These are phyloP conservation scores for Stephania yunnanensis DNA, from an alignment of 164 flowering plant species.

Conservation along the genomic window DNA sequence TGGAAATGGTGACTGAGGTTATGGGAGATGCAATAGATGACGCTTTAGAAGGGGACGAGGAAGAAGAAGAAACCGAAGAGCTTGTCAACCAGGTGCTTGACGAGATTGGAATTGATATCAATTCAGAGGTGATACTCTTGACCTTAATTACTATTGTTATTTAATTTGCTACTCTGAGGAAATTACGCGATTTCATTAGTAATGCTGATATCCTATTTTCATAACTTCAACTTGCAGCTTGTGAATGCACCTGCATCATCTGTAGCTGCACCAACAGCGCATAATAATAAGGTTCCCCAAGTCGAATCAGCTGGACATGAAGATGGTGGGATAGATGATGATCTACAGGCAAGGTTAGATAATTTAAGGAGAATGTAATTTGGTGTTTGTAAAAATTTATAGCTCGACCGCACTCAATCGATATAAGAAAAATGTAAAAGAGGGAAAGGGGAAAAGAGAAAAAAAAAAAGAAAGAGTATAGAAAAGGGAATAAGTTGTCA, in stretches of 20 bases:
- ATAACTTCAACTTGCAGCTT: conserved; percentile 37
- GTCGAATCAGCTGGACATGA: conserved; percentile 49
- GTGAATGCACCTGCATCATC: conserved; percentile 64
- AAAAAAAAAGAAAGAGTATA: not conserved
- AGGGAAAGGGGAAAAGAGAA: not conserved
- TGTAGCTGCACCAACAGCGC: conserved; percentile 56
- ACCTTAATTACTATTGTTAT: not conserved
- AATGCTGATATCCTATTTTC: not conserved
- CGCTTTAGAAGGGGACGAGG: conserved; percentile 88
- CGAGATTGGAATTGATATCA: conserved; percentile 73
- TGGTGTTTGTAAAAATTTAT: not conserved
- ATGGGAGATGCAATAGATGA: conserved; percentile 90
- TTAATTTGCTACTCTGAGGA: not conserved
- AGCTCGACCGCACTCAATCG: not conserved
- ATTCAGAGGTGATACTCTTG: conserved; percentile 47
- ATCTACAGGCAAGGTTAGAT: conserved; percentile 74
- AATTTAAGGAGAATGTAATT: conserved; percentile 66
- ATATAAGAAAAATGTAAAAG: not conserved
- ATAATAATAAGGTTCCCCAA: conserved; percentile 54
- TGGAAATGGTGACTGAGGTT: conserved; percentile 78
- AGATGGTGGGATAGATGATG: conserved; percentile 58
- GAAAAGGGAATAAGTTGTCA: not conserved
- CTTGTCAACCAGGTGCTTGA: conserved; percentile 79
- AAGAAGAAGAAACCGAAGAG: conserved; percentile 83
- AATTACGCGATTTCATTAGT: not conserved